Evolutionary conservation across 2,329 filamentous ascomycete species (phyloP).

Genomic region (Colletotrichum navitas): DNA sequence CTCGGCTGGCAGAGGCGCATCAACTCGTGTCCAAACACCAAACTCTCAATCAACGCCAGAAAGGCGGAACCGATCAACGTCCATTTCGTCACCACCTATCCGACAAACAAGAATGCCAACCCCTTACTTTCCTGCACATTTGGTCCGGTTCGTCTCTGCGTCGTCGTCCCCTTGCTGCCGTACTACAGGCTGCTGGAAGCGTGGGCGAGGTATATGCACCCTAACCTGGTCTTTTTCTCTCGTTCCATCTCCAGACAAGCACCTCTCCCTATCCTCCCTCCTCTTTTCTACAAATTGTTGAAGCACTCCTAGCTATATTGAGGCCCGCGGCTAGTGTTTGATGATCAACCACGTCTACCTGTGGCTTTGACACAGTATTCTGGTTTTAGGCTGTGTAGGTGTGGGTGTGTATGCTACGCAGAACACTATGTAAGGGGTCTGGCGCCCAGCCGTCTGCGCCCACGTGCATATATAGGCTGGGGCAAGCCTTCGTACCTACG

Average conservation of each 20-base stretch:
- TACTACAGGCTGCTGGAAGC: neutral
- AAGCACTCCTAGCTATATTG: neutral
- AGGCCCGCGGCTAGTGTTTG: neutral
- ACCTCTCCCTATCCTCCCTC: neutral
- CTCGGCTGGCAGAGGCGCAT: constrained; percentile 4
- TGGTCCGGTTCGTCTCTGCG: no score
- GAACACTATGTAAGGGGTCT: no score
- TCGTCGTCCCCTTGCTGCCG: neutral
- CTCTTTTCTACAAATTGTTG: no score
- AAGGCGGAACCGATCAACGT: neutral
- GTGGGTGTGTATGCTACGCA: neutral
- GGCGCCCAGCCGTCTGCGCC: no score
- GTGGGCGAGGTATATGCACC: neutral
- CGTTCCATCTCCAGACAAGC: no score
- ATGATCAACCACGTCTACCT: neutral
- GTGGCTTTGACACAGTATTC: neutral
- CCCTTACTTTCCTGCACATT: no score
- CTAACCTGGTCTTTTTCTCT: neutral
- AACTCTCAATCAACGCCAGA: neutral
- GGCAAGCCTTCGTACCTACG: neutral
- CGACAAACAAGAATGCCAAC: neutral
- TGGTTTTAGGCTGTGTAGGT: neutral
- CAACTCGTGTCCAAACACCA: neutral
- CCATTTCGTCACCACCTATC: constrained; percentile 1
- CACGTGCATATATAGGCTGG: neutral